phyloP scores from a whole-genome alignment of 2,329 filamentous ascomycete species.

The Curvularia hawaiiensis region DNA sequence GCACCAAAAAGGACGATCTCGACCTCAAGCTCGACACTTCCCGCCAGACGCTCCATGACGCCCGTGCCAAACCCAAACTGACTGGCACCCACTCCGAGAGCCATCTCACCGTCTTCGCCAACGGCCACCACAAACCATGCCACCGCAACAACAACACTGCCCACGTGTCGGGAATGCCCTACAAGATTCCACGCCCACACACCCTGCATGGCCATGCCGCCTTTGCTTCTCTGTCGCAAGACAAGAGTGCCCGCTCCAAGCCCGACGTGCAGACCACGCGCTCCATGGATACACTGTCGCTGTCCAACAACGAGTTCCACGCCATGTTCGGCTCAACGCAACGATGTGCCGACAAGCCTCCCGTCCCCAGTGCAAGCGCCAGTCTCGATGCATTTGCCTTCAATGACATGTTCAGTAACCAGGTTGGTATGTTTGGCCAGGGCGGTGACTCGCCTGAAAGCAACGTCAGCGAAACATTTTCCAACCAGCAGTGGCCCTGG shows the following conservation, averaged over 20 bases:
- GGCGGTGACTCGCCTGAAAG: constrained; percentile 44
- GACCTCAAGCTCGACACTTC: constrained; percentile 52
- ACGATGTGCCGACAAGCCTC: constrained; percentile 32
- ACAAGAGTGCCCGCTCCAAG: constrained; percentile 30
- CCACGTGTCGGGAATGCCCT: constrained; percentile 66
- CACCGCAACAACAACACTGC: constrained; percentile 69
- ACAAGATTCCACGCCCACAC: constrained; percentile 61
- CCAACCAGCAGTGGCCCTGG: constrained; percentile 44
- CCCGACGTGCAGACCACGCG: constrained; percentile 33
- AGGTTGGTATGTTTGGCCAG: constrained; percentile 31
- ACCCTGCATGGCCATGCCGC: constrained; percentile 42
- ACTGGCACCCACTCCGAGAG: constrained; percentile 64
- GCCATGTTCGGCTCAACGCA: constrained; percentile 43
- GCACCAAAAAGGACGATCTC: constrained; percentile 61
- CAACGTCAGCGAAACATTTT: constrained; percentile 39
- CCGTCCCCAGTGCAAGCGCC: constrained; percentile 34
- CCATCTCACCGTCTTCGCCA: constrained; percentile 64
- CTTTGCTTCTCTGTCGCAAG: constrained; percentile 35
- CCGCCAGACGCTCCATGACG: constrained; percentile 52
- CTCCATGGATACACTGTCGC: constrained; percentile 44
- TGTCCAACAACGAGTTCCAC: constrained; percentile 46
- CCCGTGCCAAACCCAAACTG: constrained; percentile 61
- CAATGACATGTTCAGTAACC: constrained; percentile 38
- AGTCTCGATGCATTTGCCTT: constrained; percentile 38
- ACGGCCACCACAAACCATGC: constrained; percentile 68